phyloP scores from a whole-genome alignment of 2,329 filamentous ascomycete species.

The Sarocladium oryzae region DNA sequence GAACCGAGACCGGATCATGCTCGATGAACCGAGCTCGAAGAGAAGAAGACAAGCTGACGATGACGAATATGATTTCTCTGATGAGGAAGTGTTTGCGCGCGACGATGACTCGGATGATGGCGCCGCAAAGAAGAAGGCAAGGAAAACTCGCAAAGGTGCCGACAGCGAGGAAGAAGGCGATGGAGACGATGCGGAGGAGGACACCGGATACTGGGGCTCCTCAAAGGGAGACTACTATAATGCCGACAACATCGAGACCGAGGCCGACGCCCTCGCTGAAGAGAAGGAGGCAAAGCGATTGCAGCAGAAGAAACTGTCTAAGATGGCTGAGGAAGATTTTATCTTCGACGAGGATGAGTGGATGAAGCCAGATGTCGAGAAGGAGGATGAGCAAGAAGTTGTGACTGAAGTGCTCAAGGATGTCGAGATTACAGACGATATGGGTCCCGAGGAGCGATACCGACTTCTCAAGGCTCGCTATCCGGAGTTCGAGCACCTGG shows the following conservation, averaged over 20 bases:
- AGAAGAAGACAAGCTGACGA: conserved; percentile 67
- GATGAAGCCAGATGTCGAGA: conserved; percentile 49
- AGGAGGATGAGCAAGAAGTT: conserved; percentile 51
- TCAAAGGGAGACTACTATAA: conserved; percentile 90
- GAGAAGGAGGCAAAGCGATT: conserved; percentile 83
- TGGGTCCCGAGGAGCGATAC: conserved; percentile 66
- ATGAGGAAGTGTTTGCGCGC: conserved; percentile 53
- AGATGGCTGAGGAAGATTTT: conserved; percentile 89
- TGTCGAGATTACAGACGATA: conserved; percentile 71
- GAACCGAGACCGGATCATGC: conserved; percentile 75
- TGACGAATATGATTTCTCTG: conserved; percentile 58
- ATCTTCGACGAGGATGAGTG: conserved; percentile 88
- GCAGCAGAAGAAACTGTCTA: conserved; percentile 83
- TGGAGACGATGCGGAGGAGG: conserved; percentile 44
- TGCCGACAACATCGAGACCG: conserved; percentile 64
- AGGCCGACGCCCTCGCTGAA: conserved; percentile 74
- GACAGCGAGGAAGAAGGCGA: conserved; percentile 48
- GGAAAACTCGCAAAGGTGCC: conserved; percentile 24
- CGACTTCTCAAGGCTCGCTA: conserved; percentile 75
- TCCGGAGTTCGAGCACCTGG: conserved; percentile 84
- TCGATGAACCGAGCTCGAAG: conserved; percentile 80
- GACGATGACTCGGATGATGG: conserved; percentile 33
- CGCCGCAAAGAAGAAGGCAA: conserved; percentile 22
- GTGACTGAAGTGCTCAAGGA: conserved; percentile 84
- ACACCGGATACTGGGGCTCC: conserved; percentile 74